Percentiles rank a stretch among this genome's conserved stretches.
Conservation (phyloP, 108 stramenopile genomes). For the Conticribra weissflogii region DNA sequence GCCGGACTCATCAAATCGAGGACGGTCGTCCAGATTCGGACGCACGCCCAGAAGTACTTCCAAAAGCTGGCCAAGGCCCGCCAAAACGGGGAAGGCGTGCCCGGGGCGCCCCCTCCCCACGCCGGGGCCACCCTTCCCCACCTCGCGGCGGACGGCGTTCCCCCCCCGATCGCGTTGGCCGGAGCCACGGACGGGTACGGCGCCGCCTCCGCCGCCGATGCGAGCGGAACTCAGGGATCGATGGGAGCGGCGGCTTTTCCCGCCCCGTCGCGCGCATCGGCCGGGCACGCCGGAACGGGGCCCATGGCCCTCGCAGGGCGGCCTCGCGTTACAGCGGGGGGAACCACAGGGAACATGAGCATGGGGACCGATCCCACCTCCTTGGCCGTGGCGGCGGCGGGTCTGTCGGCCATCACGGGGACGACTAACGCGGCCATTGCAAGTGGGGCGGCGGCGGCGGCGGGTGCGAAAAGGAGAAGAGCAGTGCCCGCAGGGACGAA, state of each 20-base stretch:
- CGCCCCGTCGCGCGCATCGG: not conserved
- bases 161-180: constrained; percentile 18
- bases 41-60: constrained; percentile 99
- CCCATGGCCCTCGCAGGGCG: no score
- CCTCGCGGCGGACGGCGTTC: not conserved
- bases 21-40: constrained; percentile 96
- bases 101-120: not conserved
- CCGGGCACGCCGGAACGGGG: no score
- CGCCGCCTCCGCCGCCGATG: not conserved
- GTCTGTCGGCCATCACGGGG: no score
- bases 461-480: constrained; percentile 3
- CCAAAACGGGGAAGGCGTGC: constrained; percentile 71
- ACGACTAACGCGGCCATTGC: no score
- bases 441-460: no score
- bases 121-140: not conserved
- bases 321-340: no score
- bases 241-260: not conserved
- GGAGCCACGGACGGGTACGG: not conserved
- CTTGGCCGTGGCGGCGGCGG: not conserved
- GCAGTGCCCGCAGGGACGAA: constrained; percentile 60
- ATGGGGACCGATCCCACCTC: constrained; percentile 2
- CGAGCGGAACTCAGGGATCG: not conserved
- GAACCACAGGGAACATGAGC: not conserved
- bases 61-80: constrained; percentile 96
- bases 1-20: constrained; percentile 90